Evolutionary conservation across 441 rosid genomes (phyloP).

Genomic region (Francoa sonchifolia): DNA sequence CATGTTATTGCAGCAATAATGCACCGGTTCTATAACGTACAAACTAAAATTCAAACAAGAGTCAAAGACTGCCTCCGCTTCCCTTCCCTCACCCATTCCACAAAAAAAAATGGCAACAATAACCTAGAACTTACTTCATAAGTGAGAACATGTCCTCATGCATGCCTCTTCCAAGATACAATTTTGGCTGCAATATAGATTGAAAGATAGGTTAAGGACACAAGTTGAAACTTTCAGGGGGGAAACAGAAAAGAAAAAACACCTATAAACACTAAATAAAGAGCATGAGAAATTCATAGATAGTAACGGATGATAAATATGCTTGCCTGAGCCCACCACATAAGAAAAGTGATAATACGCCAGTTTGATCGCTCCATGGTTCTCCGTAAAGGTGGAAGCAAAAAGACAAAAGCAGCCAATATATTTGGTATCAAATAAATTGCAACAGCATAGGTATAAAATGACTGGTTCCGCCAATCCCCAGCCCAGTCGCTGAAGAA

Average conservation of each 20-base stretch:
- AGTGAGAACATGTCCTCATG: slow-evolving; percentile 82
- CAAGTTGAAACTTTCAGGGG: background rate
- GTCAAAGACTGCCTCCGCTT: background rate
- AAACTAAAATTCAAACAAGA: background rate
- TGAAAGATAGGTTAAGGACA: slow-evolving; percentile 1
- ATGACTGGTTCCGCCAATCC: slow-evolving; percentile 52
- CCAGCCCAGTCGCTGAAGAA: slow-evolving; percentile 55
- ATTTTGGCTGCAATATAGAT: slow-evolving; percentile 51
- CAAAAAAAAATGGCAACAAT: background rate
- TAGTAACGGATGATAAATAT: slow-evolving; percentile 7
- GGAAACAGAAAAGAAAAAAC: background rate
- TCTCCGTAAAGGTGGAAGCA: slow-evolving; percentile 71
- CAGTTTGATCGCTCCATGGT: slow-evolving; percentile 80
- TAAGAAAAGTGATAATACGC: slow-evolving; percentile 53
- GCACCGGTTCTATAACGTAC: background rate
- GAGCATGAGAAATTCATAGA: background rate
- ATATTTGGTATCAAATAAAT: slow-evolving; percentile 75
- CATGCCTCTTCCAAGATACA: slow-evolving; percentile 96
- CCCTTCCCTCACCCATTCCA: background rate
- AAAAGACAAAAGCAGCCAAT: slow-evolving; percentile 62
- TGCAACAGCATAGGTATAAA: slow-evolving; percentile 70
- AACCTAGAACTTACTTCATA: slow-evolving; percentile 41
- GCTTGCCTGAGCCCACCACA: slow-evolving; percentile 99
- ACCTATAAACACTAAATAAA: background rate
- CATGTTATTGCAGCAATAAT: slow-evolving; percentile 4